Evolutionary conservation across 2,329 filamentous ascomycete species (phyloP).

Genomic region (Harringtonia lauricola): DNA sequence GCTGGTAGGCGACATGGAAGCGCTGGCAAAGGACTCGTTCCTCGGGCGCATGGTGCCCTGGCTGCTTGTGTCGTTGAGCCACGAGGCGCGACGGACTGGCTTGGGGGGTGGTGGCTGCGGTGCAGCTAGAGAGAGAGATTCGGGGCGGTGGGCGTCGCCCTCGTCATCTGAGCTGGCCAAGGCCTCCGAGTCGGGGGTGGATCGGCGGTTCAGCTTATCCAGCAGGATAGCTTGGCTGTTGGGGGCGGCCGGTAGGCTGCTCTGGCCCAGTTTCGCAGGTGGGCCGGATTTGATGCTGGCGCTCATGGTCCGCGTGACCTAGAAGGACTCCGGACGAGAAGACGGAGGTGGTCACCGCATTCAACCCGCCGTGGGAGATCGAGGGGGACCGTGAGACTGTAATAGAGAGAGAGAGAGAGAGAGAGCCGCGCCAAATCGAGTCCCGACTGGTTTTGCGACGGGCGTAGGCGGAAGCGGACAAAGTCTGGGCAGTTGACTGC

Average conservation of each 20-base stretch:
- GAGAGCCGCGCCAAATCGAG: no score
- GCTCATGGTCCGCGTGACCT: slow-evolving; percentile 32
- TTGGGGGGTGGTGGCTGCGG: slow-evolving; percentile 37
- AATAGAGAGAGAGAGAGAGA: no score
- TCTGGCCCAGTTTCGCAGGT: slow-evolving; percentile 39
- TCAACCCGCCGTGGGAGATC: not conserved
- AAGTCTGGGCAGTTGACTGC: no score
- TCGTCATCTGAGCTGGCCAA: slow-evolving; percentile 94
- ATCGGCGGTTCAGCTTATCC: slow-evolving; percentile 70
- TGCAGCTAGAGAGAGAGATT: slow-evolving; percentile 21
- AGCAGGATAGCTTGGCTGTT: slow-evolving; percentile 55
- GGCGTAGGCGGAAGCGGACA: no score
- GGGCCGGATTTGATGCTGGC: slow-evolving; percentile 38
- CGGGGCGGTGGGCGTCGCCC: slow-evolving; percentile 52
- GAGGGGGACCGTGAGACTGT: no score
- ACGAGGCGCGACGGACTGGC: slow-evolving; percentile 64
- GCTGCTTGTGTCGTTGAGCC: slow-evolving; percentile 75
- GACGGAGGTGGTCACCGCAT: slow-evolving; percentile 6
- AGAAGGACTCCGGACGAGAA: slow-evolving; percentile 1
- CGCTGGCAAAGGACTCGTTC: slow-evolving; percentile 67
- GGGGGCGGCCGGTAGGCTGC: slow-evolving; percentile 32
- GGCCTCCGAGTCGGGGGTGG: slow-evolving; percentile 89
- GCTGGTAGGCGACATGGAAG: slow-evolving; percentile 64
- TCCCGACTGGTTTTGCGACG: no score
- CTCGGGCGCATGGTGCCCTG: slow-evolving; percentile 52